Evolutionary conservation across 805 yeast genomes (phyloP).

Genomic region (Barnettozyma sucrosica): DNA sequence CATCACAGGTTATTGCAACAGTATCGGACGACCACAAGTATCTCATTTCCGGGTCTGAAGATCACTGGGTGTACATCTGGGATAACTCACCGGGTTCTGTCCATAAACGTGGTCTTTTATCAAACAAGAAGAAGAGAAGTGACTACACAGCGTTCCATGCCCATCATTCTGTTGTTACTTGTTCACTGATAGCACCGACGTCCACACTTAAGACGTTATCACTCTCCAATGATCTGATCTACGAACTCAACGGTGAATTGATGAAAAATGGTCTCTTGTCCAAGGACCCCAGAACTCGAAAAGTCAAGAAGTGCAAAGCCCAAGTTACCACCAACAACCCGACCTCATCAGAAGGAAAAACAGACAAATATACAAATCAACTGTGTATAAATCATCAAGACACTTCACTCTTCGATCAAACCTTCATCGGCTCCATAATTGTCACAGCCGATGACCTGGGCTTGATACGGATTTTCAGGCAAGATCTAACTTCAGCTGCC

Average conservation of each 20-base stretch:
- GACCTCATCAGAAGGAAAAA: conserved; percentile 6
- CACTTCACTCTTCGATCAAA: conserved; percentile 22
- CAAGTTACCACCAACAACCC: conserved; percentile 5
- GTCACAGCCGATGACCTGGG: conserved; percentile 77
- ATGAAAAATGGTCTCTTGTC: conserved; percentile 10
- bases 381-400: background rate
- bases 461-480: conserved; percentile 67
- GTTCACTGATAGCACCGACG: conserved; percentile 73
- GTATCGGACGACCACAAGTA: conserved; percentile 50
- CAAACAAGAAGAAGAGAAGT: conserved; percentile 39
- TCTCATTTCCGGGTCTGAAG: conserved; percentile 79
- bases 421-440: conserved; percentile 43
- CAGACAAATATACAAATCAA: background rate
- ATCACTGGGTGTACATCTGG: conserved; percentile 87
- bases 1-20: conserved; percentile 67
- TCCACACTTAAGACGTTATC: conserved; percentile 58
- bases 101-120: conserved; percentile 10
- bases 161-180: conserved; percentile 66
- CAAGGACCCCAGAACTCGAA: background rate
- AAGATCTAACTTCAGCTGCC: conserved; percentile 58
- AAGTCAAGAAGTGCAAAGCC: background rate
- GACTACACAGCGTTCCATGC: conserved; percentile 72
- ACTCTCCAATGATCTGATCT: conserved; percentile 73
- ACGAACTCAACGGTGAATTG: conserved; percentile 44
- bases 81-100: conserved; percentile 31